These are phyloP conservation scores for Capillidium heterosporum DNA, from an alignment of 371 early-diverging fungal genomes.

Conservation along the genomic window DNA sequence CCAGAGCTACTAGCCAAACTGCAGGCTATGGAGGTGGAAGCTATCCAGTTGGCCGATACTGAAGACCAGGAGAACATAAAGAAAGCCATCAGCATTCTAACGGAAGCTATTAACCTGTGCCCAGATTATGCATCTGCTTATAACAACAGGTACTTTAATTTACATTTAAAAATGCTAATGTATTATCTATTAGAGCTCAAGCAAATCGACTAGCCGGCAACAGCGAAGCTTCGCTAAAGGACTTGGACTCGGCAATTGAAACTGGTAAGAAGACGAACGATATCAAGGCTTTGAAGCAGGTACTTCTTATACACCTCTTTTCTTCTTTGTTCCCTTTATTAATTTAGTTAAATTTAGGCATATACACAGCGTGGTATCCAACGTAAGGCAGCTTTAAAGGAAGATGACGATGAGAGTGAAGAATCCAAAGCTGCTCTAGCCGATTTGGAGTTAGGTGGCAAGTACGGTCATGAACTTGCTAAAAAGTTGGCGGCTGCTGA, in stretches of 20 bases:
- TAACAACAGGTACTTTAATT: constrained; percentile 48
- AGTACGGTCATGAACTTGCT: constrained; percentile 68
- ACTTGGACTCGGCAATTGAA: constrained; percentile 50
- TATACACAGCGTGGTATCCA: constrained; percentile 74
- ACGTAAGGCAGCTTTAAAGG: constrained; percentile 16
- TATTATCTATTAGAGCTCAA: constrained; percentile 36
- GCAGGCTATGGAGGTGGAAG: constrained; percentile 14
- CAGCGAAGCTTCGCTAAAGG: constrained; percentile 30
- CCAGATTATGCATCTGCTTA: constrained; percentile 59
- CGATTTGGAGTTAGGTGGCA: constrained; percentile 65
- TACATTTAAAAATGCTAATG: background rate
- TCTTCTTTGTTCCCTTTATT: background rate
- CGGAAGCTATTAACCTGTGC: constrained; percentile 28
- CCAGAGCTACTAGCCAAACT: constrained; percentile 11
- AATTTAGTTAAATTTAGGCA: constrained; percentile 21
- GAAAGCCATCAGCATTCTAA: constrained; percentile 14
- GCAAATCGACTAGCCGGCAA: constrained; percentile 43
- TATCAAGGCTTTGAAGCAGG: constrained; percentile 45
- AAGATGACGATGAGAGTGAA: constrained; percentile 15
- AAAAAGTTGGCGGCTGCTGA: constrained; percentile 48
- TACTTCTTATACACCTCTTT: constrained; percentile 5
- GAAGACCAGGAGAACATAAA: constrained; percentile 9
- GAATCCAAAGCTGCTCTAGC: constrained; percentile 38
- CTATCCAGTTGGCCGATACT: constrained; percentile 13
- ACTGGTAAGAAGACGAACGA: constrained; percentile 26